Base-by-base conservation (phyloP, 2,329 filamentous ascomycete genomes). In the Harringtonia lauricola region DNA sequence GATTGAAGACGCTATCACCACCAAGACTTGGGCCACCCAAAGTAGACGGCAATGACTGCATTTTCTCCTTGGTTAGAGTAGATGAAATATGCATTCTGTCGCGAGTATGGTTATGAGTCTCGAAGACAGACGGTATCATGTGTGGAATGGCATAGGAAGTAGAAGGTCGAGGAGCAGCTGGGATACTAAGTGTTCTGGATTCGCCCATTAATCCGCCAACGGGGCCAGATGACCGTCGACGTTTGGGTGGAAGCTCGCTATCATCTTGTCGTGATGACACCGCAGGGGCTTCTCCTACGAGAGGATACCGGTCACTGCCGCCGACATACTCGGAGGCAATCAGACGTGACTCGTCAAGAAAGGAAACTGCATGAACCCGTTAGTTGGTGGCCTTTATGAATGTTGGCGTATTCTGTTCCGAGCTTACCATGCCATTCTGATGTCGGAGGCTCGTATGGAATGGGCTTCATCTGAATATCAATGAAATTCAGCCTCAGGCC, bases 401-500 rank as follows among this genome's bases (percentile, higher is more conserved):
- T 35, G 21, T 29, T 9, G 33, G 14, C 10, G 18, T 31, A 26
- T 6, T 26, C 1, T 19, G 14, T 21, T n/a, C 13, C 5, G 17
- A 35, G 26, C 37, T 22, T 22, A 77, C 74, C 72, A 57, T 71
- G 71, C 74, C 83, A 87, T 41, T 86, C 81, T 1, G 71, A 65
- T 2, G 76, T 74, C 2, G 71, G 73, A 6, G 73, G 69, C 21
- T 83, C 65, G 39, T 74, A 73, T 12, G 79, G 81, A 42, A 82
- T 86, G 40, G 70, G 66, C 55, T 84, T 79, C 45, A 83, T 80
- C 49, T 82, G 81, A 4, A 82, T 83, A 57, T 95, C 88, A 52
- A 95, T 88, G 56, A 95, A 96, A 64, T 95, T 95, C 34, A 96
- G 69, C 31, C 86, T 77, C 41, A 95, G 71, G 17, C 89, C 90